These are phyloP conservation scores for Cucumis melo DNA, from an alignment of 306 rosid genomes.

Conservation along the genomic window DNA sequence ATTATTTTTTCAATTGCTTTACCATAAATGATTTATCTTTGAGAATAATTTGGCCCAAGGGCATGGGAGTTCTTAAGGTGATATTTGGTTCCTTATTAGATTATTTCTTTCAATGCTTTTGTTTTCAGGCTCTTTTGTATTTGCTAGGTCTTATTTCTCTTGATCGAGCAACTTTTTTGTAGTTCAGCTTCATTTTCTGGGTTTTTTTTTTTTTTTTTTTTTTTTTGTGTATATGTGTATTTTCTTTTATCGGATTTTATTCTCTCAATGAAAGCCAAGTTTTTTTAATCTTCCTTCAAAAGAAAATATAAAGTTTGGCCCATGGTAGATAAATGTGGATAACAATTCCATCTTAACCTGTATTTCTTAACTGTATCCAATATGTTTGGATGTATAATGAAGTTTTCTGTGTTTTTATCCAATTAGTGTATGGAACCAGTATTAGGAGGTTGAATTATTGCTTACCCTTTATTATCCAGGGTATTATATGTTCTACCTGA, in stretches of 20 bases:
- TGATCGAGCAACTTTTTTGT: background rate
- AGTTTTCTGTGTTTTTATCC: background rate
- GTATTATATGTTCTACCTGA: background rate
- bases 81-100: background rate
- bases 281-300: too few relatives aligned
- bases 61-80: background rate
- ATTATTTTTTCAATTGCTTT: constrained; percentile 4
- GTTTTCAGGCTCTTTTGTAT: background rate
- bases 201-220: too few relatives aligned
- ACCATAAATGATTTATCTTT: background rate
- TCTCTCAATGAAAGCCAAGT: background rate
- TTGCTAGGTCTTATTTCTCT: background rate
- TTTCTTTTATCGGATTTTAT: background rate
- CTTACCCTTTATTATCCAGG: background rate
- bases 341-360: background rate
- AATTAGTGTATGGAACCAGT: background rate
- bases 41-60: background rate
- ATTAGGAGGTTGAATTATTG: background rate
- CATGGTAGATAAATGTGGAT: background rate
- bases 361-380: background rate
- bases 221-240: too few relatives aligned
- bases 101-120: background rate
- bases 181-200: background rate
- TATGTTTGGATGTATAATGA: background rate
- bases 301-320: background rate